Base-by-base conservation (phyloP, 2,329 filamentous ascomycete genomes). In the Neonectria punicea region DNA sequence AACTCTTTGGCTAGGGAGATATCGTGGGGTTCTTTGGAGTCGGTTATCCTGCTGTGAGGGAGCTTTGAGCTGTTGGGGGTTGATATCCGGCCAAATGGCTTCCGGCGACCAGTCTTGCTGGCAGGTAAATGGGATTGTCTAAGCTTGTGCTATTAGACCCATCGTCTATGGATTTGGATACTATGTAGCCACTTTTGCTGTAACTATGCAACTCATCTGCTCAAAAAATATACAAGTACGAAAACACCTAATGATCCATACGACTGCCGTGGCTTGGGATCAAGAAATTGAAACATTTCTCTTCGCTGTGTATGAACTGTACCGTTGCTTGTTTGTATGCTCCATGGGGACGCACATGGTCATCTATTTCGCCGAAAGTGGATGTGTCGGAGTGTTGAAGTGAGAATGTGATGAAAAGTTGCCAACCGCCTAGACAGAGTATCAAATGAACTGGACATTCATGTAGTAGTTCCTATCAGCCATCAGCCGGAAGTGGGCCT, bases 1-100 rank as follows among this genome's bases (percentile, higher is more conserved):
- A 41, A 32, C 66, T 71, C 59, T 67, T 58, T 70, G 55, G 53
- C 36, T 61, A 54, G 51, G 63, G 60, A 58, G 56, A 61, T 54
- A 61, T 64, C 44, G 36, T 22, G 61, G 56, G 44, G 39, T 59
- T 55, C 53, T 60, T 60, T 51, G 56, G 56, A 44, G 56, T 64
- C 51, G n/a, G 54, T 49, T 56, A 54, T 36, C 53, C 53, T 58
- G 51, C 11, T 51, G 28, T 58, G 51, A 49, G 53, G 56, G 46
- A 58, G 20, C 61, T 56, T 64, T 34, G 44, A 55, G 61, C 51
- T 44, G 51, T 55, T 50, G 41, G 44, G 55, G 55, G 49, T 58
- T 43, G 34, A 50, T 58, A 59, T 63, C 55, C 56, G 51, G 46
- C 50, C 50, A 55, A 55, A 51, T 44, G 50, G 44, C 34, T 51